phyloP scores from a whole-genome alignment of 1,284 basidiomycete genomes.

The Polyporus tsugae region DNA sequence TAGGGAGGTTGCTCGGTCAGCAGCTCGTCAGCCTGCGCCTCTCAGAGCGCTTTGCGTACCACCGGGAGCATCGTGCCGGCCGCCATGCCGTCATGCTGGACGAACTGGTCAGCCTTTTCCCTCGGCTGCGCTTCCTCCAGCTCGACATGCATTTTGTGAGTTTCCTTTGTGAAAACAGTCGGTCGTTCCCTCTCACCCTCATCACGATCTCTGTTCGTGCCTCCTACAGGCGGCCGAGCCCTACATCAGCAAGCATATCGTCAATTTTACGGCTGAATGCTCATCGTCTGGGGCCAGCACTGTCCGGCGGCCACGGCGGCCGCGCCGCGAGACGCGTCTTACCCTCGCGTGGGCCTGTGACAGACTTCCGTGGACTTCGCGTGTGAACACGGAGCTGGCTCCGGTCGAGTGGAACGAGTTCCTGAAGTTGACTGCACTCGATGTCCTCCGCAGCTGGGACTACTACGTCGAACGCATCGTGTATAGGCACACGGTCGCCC shows the following conservation, averaged over 20 bases:
- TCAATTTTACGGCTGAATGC: constrained; percentile 2
- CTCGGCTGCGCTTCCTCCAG: constrained; percentile 15
- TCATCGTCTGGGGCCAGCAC: background rate
- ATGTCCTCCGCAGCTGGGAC: constrained; percentile 13
- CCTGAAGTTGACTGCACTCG: constrained; percentile 8
- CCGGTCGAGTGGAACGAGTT: constrained; percentile 6
- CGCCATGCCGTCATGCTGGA: background rate
- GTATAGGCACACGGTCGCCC: constrained; percentile 17
- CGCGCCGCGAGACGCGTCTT: background rate
- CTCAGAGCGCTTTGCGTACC: constrained; percentile 5
- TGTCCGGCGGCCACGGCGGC: background rate
- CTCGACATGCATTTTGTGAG: constrained; percentile 18
- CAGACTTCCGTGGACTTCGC: background rate
- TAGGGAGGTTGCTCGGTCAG: background rate
- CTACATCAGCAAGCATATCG: background rate
- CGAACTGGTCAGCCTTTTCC: constrained; percentile 9
- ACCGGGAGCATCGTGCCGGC: background rate
- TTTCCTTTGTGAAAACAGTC: background rate
- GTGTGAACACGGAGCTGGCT: background rate
- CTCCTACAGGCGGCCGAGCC: background rate
- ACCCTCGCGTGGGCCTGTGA: constrained; percentile 13
- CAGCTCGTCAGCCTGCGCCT: constrained; percentile 17
- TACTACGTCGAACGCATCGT: constrained; percentile 13
- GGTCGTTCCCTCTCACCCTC: background rate
- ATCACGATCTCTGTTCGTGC: background rate